phyloP scores from a whole-genome alignment of 805 yeast genomes.

The Cyberlindnera saturnus region DNA sequence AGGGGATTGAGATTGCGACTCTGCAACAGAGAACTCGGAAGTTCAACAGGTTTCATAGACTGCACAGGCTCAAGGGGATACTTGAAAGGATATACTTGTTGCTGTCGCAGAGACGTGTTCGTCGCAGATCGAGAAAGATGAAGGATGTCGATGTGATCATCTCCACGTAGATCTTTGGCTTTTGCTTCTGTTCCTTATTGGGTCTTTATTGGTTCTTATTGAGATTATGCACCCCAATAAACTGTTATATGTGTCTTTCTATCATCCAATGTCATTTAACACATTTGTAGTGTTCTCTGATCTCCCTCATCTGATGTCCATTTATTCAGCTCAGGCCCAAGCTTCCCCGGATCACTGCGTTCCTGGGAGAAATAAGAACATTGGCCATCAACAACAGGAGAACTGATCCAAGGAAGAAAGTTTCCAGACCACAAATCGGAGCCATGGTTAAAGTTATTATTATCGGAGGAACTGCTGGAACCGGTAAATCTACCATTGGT shows the following conservation, averaged over 20 bases:
- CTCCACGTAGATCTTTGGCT: too few species aligned
- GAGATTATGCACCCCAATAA: too few species aligned
- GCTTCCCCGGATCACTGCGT: not conserved
- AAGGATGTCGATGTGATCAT: not conserved
- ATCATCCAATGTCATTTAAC: too few species aligned
- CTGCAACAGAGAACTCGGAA: not conserved
- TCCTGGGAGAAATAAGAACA: not conserved
- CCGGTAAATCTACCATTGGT: conserved; percentile 87
- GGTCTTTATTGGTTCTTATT: too few species aligned
- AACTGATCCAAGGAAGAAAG: not conserved
- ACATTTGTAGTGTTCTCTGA: too few species aligned
- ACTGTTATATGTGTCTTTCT: too few species aligned
- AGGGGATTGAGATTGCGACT: not conserved
- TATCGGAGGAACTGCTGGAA: conserved; percentile 94
- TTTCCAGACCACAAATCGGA: not conserved
- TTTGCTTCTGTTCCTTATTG: not conserved
- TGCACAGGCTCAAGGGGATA: not conserved
- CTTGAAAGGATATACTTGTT: not conserved
- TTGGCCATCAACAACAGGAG: not conserved
- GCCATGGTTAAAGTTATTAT: conserved; percentile 37
- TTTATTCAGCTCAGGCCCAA: not conserved
- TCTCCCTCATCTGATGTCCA: not conserved
- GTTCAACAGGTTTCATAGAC: not conserved
- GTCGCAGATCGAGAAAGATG: not conserved
- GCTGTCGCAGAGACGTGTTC: not conserved